phyloP scores from a whole-genome alignment of 257 asterid genomes.

The Pogostemon cablin region DNA sequence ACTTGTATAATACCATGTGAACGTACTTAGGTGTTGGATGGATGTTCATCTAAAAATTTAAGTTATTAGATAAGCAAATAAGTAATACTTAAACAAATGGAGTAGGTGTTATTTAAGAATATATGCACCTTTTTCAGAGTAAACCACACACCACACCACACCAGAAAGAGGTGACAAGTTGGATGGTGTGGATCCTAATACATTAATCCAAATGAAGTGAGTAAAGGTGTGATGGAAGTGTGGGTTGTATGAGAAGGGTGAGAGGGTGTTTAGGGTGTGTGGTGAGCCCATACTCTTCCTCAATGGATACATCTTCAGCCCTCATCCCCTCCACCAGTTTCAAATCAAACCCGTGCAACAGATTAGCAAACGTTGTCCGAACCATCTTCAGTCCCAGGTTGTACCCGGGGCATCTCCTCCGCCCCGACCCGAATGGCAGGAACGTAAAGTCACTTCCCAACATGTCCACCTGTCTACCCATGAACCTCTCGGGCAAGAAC shows the following conservation, averaged over 20 bases:
- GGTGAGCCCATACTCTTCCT: slow-evolving; percentile 37
- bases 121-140: no score
- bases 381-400: slow-evolving; percentile 38
- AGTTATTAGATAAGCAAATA: not conserved
- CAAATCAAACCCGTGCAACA: slow-evolving; percentile 42
- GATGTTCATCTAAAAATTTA: no score
- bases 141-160: no score
- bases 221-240: slow-evolving; percentile 31
- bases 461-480: slow-evolving; percentile 30
- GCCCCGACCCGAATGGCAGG: slow-evolving; percentile 44
- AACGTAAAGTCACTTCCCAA: slow-evolving; percentile 33
- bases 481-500: slow-evolving; percentile 3
- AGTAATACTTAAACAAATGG: no score
- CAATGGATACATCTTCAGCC: slow-evolving; percentile 36
- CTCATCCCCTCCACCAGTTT: slow-evolving; percentile 33
- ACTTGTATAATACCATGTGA: no score
- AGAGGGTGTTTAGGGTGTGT: slow-evolving; percentile 38
- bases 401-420: slow-evolving; percentile 37
- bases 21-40: no score
- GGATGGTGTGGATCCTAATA: no score
- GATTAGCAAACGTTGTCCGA: slow-evolving; percentile 43
- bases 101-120: no score
- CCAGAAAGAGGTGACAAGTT: no score
- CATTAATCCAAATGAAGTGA: not conserved
- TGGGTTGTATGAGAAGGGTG: slow-evolving; percentile 31